These are phyloP conservation scores for Dimocarpus longan DNA, from an alignment of 345 rosid genomes.

Conservation along the genomic window DNA sequence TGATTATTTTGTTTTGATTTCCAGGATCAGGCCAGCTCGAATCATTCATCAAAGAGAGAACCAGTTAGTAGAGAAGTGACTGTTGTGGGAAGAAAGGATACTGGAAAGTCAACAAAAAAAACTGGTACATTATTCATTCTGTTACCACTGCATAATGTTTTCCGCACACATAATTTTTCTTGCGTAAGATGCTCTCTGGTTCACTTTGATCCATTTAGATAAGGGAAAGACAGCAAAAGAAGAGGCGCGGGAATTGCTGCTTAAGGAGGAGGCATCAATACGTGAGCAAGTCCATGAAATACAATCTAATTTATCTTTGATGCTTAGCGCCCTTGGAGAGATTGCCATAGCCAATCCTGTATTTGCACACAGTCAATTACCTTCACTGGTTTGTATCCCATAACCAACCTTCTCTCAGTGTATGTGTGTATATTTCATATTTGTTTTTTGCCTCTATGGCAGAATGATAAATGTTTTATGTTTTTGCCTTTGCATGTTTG, in stretches of 20 bases:
- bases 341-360: conserved; percentile 87
- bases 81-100: conserved; percentile 63
- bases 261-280: conserved; percentile 79
- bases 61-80: conserved; percentile 54
- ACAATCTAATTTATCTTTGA: conserved; percentile 66
- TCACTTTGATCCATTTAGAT: conserved; percentile 44
- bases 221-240: conserved; percentile 92
- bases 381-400: conserved; percentile 70
- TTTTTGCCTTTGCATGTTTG: background rate
- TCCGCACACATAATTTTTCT: background rate
- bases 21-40: conserved; percentile 50
- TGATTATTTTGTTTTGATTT: conserved; percentile 21
- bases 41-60: conserved; percentile 69
- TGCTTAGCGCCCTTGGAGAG: conserved; percentile 86
- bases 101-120: conserved; percentile 65
- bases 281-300: conserved; percentile 68
- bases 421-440: background rate
- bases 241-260: conserved; percentile 92
- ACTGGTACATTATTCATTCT: conserved; percentile 48
- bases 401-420: background rate
- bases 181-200: conserved; percentile 12
- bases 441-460: background rate
- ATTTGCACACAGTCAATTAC: conserved; percentile 93
- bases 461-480: background rate
- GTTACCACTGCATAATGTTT: conserved; percentile 15